Percentiles rank a stretch among this genome's conserved stretches.
Evolutionary conservation across 495 filamentous ascomycete genomes (phyloP).

Genomic region (Amphirosellinia nigrospora): DNA sequence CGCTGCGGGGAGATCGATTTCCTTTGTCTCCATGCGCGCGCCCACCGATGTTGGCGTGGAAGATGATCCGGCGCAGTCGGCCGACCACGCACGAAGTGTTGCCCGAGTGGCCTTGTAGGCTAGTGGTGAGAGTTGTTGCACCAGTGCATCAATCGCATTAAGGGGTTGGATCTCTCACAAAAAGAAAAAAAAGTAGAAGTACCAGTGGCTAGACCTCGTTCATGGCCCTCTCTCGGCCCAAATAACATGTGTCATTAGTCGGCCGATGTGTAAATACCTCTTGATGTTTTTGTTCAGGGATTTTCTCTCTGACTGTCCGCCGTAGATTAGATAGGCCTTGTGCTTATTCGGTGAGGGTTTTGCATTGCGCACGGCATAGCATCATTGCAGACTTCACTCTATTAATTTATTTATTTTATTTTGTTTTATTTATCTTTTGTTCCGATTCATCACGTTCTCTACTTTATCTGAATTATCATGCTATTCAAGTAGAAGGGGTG

Average conservation of each 20-base stretch:
- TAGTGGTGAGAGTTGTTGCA: not conserved
- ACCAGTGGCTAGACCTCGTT: not conserved
- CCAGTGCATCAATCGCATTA: slow-evolving; percentile 1
- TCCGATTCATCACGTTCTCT: too few species aligned
- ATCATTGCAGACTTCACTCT: slow-evolving; percentile 1
- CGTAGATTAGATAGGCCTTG: not conserved
- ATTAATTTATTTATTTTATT: not conserved
- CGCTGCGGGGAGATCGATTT: slow-evolving; percentile 31
- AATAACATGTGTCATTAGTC: not conserved
- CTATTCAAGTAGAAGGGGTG: not conserved
- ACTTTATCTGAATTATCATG: too few species aligned
- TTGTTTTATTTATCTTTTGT: too few species aligned
- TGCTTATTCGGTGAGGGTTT: not conserved
- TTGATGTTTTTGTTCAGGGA: not conserved
- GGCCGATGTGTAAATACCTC: slow-evolving; percentile 8
- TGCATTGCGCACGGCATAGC: slow-evolving; percentile 14
- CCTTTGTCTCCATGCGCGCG: not conserved
- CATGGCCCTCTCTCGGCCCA: not conserved
- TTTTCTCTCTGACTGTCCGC: not conserved
- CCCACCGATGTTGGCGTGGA: not conserved
- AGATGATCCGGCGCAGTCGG: not conserved
- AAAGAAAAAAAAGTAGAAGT: not conserved
- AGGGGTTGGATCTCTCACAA: not conserved
- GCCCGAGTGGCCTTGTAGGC: not conserved
- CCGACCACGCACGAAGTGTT: not conserved